Conservation (phyloP, 163 green algal genomes). For the Scenedesmus sp. region DNA sequence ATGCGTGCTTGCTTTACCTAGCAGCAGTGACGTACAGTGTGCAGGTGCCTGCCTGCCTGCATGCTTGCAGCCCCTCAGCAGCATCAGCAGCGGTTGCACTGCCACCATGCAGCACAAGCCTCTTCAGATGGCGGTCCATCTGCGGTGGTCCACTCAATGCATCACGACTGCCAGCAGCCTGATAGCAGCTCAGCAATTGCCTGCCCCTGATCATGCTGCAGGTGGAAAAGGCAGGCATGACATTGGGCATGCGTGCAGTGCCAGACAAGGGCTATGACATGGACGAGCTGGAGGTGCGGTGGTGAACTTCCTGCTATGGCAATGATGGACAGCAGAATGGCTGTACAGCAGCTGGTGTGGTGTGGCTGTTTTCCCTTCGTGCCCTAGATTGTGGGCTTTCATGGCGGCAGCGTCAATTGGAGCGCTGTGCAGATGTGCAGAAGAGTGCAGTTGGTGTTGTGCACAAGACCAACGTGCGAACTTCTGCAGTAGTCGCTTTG, state of each 20-base stretch:
- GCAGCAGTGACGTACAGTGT: not conserved
- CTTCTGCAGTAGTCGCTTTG: no score
- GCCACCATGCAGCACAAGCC: not conserved
- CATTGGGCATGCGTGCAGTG: constrained; percentile 44
- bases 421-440: not conserved
- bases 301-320: no score
- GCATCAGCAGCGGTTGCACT: constrained; percentile 43
- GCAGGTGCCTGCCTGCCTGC: not conserved
- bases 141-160: no score
- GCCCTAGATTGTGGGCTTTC: no score
- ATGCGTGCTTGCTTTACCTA: not conserved
- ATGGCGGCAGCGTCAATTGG: not conserved
- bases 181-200: not conserved
- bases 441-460: not conserved
- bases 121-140: no score
- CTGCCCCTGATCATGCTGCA: constrained; percentile 44
- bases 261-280: constrained; percentile 62
- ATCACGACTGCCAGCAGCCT: not conserved
- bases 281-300: constrained; percentile 93
- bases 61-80: not conserved
- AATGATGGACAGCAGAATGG: no score
- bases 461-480: no score
- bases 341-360: no score
- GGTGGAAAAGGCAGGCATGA: constrained; percentile 81
- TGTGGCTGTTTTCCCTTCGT: no score